These are phyloP conservation scores for Ceratobasidium sp. DNA, from an alignment of 1,284 basidiomycete species.

Conservation along the genomic window DNA sequence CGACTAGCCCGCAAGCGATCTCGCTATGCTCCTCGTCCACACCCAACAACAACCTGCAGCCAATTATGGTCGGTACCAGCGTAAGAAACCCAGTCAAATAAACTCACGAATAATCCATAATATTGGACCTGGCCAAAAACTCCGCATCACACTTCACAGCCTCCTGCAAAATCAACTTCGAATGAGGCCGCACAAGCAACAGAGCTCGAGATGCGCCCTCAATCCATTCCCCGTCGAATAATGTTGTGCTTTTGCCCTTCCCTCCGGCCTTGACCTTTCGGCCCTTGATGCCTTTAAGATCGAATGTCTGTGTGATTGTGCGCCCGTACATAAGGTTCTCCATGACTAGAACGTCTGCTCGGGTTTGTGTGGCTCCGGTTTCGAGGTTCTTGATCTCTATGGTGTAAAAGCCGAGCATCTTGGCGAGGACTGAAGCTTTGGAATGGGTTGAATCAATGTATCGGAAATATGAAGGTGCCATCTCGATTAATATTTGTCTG, in stretches of 20 bases:
- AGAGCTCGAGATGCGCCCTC: conserved; percentile 70
- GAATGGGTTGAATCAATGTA: conserved; percentile 78
- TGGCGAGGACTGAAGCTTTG: conserved; percentile 76
- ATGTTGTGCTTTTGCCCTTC: conserved; percentile 61
- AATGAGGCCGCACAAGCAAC: conserved; percentile 76
- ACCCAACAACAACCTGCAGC: conserved; percentile 70
- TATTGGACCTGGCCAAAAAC: conserved; percentile 78
- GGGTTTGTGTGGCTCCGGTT: conserved; percentile 71
- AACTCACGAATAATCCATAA: conserved; percentile 85
- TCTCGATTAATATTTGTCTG: conserved; percentile 81
- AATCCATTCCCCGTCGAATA: conserved; percentile 86
- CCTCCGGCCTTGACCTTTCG: conserved; percentile 70
- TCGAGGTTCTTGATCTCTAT: conserved; percentile 81
- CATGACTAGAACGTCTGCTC: conserved; percentile 83
- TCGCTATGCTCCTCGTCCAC: conserved; percentile 74
- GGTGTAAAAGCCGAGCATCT: conserved; percentile 83
- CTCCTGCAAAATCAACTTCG: conserved; percentile 75
- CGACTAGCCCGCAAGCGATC: conserved; percentile 80
- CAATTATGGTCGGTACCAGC: conserved; percentile 15
- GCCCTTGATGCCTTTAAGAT: conserved; percentile 84
- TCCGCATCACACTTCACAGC: conserved; percentile 77
- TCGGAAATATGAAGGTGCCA: conserved; percentile 80
- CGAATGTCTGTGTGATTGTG: conserved; percentile 69
- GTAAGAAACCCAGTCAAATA: background rate
- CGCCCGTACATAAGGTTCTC: conserved; percentile 78